Percentiles rank a stretch among this genome's conserved stretches.
Conservation (phyloP, 768 basidiomycete genomes). For the Dioszegia aurantiaca region DNA sequence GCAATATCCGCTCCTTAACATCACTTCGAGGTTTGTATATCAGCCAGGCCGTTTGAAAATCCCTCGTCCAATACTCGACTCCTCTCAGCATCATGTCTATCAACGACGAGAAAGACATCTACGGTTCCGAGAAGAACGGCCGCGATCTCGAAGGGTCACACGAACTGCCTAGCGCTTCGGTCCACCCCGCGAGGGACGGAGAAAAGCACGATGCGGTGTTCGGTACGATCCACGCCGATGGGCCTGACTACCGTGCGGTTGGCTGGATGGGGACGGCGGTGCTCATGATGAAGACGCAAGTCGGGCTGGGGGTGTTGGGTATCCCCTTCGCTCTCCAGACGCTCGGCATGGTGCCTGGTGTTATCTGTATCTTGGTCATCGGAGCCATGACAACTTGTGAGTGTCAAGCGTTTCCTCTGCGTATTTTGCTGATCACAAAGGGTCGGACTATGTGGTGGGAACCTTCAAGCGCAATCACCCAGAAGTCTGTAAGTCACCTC, state of each 20-base stretch:
- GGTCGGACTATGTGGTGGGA: constrained; percentile 30
- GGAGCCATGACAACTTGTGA: constrained; percentile 6
- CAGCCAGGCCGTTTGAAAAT: too few species aligned
- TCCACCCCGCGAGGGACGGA: constrained; percentile 29
- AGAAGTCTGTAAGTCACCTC: constrained; percentile 20
- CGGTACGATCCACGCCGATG: constrained; percentile 30
- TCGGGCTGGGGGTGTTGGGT: constrained; percentile 44
- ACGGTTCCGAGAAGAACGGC: neutral
- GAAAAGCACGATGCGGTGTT: constrained; percentile 40
- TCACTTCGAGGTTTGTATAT: too few species aligned
- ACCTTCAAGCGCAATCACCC: constrained; percentile 40
- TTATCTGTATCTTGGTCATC: constrained; percentile 22
- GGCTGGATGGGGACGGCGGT: constrained; percentile 37
- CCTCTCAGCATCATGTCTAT: too few species aligned
- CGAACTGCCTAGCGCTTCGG: neutral
- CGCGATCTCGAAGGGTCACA: neutral
- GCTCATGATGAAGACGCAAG: constrained; percentile 42
- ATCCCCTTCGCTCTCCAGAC: constrained; percentile 37
- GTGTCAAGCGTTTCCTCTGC: neutral
- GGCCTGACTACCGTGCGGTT: constrained; percentile 37
- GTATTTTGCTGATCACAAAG: constrained; percentile 16
- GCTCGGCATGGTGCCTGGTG: constrained; percentile 37
- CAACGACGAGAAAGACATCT: neutral
- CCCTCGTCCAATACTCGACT: too few species aligned
- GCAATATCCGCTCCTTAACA: too few species aligned